These are phyloP conservation scores for Rhizopus delemar DNA, from an alignment of 371 early-diverging fungal genomes.

Conservation along the genomic window DNA sequence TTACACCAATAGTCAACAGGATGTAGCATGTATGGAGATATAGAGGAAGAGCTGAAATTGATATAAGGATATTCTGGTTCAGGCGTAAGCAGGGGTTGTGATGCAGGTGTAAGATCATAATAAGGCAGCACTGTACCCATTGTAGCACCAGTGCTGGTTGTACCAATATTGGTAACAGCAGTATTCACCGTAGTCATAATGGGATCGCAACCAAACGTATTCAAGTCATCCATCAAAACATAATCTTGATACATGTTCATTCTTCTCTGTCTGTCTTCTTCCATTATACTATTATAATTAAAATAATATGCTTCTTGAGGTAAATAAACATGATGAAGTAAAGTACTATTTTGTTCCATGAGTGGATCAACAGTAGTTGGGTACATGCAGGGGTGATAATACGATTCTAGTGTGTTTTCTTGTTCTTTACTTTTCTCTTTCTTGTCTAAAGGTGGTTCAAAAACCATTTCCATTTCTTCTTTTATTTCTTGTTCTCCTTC, in stretches of 20 bases:
- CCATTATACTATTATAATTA: not conserved
- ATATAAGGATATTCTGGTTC: not conserved
- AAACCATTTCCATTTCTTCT: not conserved
- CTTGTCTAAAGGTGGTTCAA: not conserved
- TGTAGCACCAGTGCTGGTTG: too few relatives aligned
- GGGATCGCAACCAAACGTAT: not conserved
- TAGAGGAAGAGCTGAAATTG: not conserved
- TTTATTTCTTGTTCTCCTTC: not conserved
- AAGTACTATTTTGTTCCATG: not conserved
- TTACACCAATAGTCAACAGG: not conserved
- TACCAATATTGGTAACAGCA: too few relatives aligned
- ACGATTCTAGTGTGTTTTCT: not conserved
- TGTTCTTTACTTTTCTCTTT: not conserved
- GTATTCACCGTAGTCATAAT: not conserved
- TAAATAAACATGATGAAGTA: not conserved
- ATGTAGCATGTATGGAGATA: not conserved
- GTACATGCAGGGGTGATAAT: not conserved
- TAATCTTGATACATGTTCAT: not conserved
- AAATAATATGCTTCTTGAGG: not conserved
- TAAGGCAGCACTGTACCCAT: not conserved
- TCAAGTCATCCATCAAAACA: not conserved
- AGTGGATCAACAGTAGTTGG: not conserved
- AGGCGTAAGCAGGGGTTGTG: not conserved
- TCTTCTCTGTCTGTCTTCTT: not conserved
- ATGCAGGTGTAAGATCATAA: not conserved